Evolutionary conservation across 2,329 filamentous ascomycete species (phyloP).

Genomic region (Aspergillus flavus): DNA sequence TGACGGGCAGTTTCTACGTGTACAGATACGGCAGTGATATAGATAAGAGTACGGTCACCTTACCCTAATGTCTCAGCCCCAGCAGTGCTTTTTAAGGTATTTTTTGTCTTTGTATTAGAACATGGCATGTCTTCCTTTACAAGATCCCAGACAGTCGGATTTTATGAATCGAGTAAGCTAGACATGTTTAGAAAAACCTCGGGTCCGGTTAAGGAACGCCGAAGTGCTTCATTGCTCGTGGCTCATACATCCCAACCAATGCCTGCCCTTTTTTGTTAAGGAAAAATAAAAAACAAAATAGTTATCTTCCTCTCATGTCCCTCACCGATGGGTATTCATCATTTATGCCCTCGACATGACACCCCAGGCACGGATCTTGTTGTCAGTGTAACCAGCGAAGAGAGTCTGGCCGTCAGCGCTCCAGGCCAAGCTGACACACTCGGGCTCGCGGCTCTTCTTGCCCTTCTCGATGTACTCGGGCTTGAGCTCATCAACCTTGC

Average conservation of each 20-base stretch:
- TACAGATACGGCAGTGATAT: neutral
- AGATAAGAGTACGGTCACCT: neutral
- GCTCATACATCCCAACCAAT: constrained; percentile 47
- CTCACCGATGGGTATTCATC: constrained; percentile 19
- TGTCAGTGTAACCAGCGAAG: constrained; percentile 99
- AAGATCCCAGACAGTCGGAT: constrained; percentile 38
- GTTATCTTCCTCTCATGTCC: constrained; percentile 22
- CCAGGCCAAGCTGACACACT: constrained; percentile 98
- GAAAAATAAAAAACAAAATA: constrained; percentile 31
- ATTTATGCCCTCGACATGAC: constrained; percentile 89
- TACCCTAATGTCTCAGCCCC: neutral
- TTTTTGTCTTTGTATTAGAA: constrained; percentile 41
- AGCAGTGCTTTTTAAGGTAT: constrained; percentile 25
- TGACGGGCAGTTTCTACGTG: neutral
- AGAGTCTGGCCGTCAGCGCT: constrained; percentile 97
- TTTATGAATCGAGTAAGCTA: constrained; percentile 38
- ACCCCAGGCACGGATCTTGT: constrained; percentile 97
- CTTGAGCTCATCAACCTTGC: constrained; percentile 99
- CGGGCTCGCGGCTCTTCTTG: constrained; percentile 99
- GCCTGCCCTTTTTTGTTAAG: constrained; percentile 41
- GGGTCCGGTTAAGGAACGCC: constrained; percentile 21
- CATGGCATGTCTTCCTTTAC: constrained; percentile 38
- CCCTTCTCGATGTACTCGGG: constrained; percentile 93
- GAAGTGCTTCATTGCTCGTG: constrained; percentile 47
- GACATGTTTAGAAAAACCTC: constrained; percentile 39